phyloP scores from a whole-genome alignment of 306 rosid genomes.

The Lablab purpureus region DNA sequence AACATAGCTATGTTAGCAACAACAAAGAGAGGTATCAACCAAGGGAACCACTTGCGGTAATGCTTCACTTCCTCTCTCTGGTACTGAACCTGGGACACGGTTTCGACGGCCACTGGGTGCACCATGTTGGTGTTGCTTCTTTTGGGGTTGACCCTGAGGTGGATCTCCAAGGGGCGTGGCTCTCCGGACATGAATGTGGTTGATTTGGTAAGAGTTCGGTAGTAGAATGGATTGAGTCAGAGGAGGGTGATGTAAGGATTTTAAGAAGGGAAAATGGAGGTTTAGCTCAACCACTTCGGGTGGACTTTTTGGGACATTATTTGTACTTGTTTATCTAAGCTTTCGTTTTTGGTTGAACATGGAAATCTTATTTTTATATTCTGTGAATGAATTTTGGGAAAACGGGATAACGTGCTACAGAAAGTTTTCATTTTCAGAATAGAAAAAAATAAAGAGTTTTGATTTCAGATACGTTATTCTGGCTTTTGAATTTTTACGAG shows the following conservation, averaged over 20 bases:
- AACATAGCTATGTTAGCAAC: slow-evolving; percentile 67
- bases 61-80: slow-evolving; percentile 49
- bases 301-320: background rate
- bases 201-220: background rate
- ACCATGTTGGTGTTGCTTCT: slow-evolving; percentile 36
- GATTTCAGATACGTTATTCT: too few relatives aligned
- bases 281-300: slow-evolving; percentile 19
- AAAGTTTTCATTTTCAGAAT: too few relatives aligned
- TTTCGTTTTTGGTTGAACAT: too few relatives aligned
- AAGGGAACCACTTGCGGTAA: slow-evolving; percentile 73
- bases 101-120: slow-evolving; percentile 70
- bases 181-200: slow-evolving; percentile 49
- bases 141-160: slow-evolving; percentile 44
- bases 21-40: slow-evolving; percentile 77
- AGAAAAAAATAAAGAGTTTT: too few relatives aligned
- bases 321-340: background rate
- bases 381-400: too few relatives aligned
- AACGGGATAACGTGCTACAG: too few relatives aligned
- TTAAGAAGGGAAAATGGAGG: background rate
- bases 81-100: background rate
- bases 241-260: background rate
- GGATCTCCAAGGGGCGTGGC: slow-evolving; percentile 49
- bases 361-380: too few relatives aligned
- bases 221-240: background rate
- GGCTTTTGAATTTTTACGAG: too few relatives aligned